These are phyloP conservation scores for Leptoxyphium fumago DNA, from an alignment of 2,329 filamentous ascomycete species.

Conservation along the genomic window DNA sequence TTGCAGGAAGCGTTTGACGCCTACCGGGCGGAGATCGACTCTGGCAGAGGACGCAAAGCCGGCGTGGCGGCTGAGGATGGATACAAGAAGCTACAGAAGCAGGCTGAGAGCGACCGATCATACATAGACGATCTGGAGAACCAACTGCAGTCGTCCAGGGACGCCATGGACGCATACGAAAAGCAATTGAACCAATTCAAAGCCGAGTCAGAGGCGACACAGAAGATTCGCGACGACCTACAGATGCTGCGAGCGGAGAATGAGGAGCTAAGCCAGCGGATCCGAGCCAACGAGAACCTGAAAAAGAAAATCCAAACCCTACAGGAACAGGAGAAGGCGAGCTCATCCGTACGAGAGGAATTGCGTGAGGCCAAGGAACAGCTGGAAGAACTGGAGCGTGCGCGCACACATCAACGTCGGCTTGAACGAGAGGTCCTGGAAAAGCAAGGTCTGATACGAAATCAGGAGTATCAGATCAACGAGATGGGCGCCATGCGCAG, in stretches of 20 bases:
- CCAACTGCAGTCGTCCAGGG: slow-evolving; percentile 29
- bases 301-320: slow-evolving; percentile 39
- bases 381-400: slow-evolving; percentile 28
- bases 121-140: slow-evolving; percentile 36
- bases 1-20: slow-evolving; percentile 35
- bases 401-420: slow-evolving; percentile 29
- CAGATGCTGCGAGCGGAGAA: slow-evolving; percentile 34
- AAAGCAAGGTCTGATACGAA: slow-evolving; percentile 34
- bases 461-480: slow-evolving; percentile 37
- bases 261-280: slow-evolving; percentile 33
- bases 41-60: slow-evolving; percentile 19
- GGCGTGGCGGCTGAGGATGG: slow-evolving; percentile 25
- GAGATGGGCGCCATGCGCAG: slow-evolving; percentile 34
- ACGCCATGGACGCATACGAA: slow-evolving; percentile 31
- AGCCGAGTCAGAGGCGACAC: slow-evolving; percentile 28
- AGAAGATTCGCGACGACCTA: slow-evolving; percentile 36
- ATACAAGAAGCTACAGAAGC: slow-evolving; percentile 27
- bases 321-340: slow-evolving; percentile 31
- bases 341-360: slow-evolving; percentile 29
- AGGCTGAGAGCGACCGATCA: slow-evolving; percentile 30
- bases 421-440: slow-evolving; percentile 38
- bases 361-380: slow-evolving; percentile 29
- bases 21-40: slow-evolving; percentile 30
- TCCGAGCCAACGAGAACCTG: slow-evolving; percentile 37
- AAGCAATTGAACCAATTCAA: slow-evolving; percentile 30